Conservation (phyloP, 352 stramenopile species). For the Pythium chondricola region DNA sequence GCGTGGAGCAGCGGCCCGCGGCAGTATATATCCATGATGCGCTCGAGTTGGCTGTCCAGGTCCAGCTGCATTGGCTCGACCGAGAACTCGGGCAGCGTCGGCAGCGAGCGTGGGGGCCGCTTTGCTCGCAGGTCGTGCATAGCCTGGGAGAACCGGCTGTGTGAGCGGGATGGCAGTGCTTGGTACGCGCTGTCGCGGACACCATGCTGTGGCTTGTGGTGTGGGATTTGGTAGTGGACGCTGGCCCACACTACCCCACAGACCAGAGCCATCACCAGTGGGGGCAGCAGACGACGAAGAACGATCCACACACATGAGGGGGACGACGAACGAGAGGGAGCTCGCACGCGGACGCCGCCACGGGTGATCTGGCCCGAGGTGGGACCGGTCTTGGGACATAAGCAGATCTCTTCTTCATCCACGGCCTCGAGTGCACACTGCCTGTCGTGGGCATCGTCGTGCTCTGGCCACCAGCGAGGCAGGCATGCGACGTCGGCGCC, state of each 20-base stretch:
- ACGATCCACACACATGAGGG: neutral
- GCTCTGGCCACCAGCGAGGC: too few relatives aligned
- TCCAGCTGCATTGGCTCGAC: constrained; percentile 18
- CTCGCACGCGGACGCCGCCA: constrained; percentile 6
- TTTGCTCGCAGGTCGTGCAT: neutral
- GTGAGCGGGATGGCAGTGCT: neutral
- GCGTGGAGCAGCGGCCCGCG: constrained; percentile 56
- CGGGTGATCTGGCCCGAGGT: constrained; percentile 3
- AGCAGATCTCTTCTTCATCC: constrained; percentile 17
- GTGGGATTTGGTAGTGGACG: constrained; percentile 7
- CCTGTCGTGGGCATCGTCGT: too few relatives aligned
- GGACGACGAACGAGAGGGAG: neutral
- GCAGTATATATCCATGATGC: constrained; percentile 73
- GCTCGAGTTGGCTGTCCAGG: constrained; percentile 40
- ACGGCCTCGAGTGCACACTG: constrained; percentile 4
- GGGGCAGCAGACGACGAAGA: constrained; percentile 2
- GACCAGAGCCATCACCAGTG: constrained; percentile 14
- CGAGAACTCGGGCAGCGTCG: constrained; percentile 15
- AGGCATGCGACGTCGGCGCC: neutral
- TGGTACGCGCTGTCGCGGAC: constrained; percentile 9
- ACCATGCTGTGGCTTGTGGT: constrained; percentile 3
- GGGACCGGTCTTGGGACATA: constrained; percentile 12
- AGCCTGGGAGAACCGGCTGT: neutral
- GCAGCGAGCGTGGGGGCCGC: neutral
- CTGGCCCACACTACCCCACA: constrained; percentile 11